A percentile compares a stretch with the other conserved stretches of the same genome.
Conservation (phyloP, 139 green algal genomes). For the Trebouxia sp. region DNA sequence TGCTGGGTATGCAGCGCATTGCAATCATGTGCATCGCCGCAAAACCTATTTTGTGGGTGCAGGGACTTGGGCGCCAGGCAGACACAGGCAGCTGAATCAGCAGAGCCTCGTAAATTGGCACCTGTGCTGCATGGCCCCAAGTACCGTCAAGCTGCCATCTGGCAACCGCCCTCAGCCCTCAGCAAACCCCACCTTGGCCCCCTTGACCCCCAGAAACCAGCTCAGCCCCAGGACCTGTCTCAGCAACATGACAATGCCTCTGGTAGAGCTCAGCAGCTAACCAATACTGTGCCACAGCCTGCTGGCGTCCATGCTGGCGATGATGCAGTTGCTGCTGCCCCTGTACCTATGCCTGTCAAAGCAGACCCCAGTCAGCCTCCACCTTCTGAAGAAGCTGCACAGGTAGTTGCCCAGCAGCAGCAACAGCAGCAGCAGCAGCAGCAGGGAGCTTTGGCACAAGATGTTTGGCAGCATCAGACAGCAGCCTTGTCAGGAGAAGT, state of each 20-base stretch:
- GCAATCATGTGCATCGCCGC: no score
- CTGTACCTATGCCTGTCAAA: not conserved
- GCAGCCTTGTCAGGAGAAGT: not conserved
- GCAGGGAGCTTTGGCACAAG: no score
- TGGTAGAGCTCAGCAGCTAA: not conserved
- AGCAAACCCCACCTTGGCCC: not conserved
- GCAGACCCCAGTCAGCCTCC: slow-evolving; percentile 1
- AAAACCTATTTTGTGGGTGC: not conserved
- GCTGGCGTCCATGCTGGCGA: not conserved
- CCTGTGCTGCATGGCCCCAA: not conserved
- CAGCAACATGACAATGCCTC: not conserved
- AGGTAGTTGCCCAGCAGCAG: not conserved
- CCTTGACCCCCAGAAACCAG: not conserved
- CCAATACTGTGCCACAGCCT: not conserved
- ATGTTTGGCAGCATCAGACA: not conserved
- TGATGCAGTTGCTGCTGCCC: not conserved
- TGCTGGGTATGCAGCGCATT: no score
- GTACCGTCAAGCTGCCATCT: not conserved
- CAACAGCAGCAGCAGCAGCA: not conserved
- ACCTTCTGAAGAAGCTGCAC: not conserved
- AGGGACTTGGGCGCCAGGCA: not conserved
- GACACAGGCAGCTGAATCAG: not conserved
- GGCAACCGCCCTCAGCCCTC: not conserved
- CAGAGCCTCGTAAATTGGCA: not conserved
- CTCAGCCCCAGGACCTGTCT: not conserved